A percentile compares a stretch with the other conserved stretches of the same genome.
Conservation (phyloP, 768 basidiomycete species). For the Lentinula sp. region DNA sequence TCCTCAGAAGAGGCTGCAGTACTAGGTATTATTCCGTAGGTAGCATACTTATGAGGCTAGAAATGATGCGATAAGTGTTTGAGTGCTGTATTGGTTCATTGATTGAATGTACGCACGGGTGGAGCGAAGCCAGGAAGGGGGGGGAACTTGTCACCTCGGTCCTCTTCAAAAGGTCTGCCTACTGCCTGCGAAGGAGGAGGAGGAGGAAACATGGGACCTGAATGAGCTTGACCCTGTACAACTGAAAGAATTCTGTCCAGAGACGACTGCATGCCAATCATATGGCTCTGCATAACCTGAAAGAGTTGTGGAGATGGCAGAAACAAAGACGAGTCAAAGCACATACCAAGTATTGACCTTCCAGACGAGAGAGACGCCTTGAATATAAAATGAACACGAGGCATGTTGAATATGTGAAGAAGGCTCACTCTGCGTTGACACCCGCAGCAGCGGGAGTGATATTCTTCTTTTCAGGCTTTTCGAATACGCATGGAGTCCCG, state of each 20-base stretch:
- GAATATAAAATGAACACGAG: constrained; percentile 11
- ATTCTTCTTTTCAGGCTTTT: constrained; percentile 88
- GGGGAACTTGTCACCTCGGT: constrained; percentile 51
- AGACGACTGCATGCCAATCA: constrained; percentile 92
- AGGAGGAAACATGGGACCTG: constrained; percentile 26
- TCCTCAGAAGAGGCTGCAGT: constrained; percentile 84
- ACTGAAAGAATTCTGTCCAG: constrained; percentile 75
- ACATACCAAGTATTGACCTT: constrained; percentile 77
- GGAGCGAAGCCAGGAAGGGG: constrained; percentile 90
- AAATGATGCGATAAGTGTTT: constrained; percentile 11
- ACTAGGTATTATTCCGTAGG: constrained; percentile 85
- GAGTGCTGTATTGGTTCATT: constrained; percentile 7
- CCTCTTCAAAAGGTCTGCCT: constrained; percentile 10
- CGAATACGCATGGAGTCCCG: constrained; percentile 77
- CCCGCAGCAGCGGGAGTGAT: constrained; percentile 43
- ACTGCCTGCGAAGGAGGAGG: constrained; percentile 8
- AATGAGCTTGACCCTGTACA: constrained; percentile 43
- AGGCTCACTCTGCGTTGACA: constrained; percentile 67
- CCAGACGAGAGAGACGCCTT: constrained; percentile 78
- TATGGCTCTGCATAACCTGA: constrained; percentile 88
- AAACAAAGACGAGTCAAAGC: not conserved
- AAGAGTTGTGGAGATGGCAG: constrained; percentile 5
- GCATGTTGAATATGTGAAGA: not conserved
- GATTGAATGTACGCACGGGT: constrained; percentile 47
- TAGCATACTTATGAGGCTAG: constrained; percentile 85